These are phyloP conservation scores for Chlorophyllum brunneum DNA, from an alignment of 768 basidiomycete species.

Conservation along the genomic window DNA sequence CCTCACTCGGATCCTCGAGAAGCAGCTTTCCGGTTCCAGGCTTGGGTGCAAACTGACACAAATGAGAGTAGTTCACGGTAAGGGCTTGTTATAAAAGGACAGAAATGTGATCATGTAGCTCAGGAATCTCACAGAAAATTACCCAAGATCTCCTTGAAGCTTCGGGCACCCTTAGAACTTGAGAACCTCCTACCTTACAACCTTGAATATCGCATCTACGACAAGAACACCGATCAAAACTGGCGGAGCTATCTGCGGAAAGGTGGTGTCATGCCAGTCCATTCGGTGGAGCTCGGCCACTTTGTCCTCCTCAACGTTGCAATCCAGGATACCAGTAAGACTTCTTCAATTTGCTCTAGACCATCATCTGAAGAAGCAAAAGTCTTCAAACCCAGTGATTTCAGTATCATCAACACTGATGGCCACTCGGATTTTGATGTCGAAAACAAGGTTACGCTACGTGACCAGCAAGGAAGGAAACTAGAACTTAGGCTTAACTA, in stretches of 20 bases:
- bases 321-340: slow-evolving; percentile 84
- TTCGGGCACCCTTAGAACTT: slow-evolving; percentile 91
- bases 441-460: slow-evolving; percentile 67
- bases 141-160: slow-evolving; percentile 79
- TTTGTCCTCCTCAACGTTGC: slow-evolving; percentile 86
- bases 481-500: slow-evolving; percentile 86
- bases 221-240: slow-evolving; percentile 91
- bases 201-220: slow-evolving; percentile 93
- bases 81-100: slow-evolving; percentile 17
- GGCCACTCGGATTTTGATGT: slow-evolving; percentile 84
- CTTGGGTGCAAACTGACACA: slow-evolving; percentile 75
- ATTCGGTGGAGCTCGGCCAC: slow-evolving; percentile 90
- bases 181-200: slow-evolving; percentile 96
- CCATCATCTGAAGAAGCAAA: not conserved
- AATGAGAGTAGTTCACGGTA: slow-evolving; percentile 51
- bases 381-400: slow-evolving; percentile 94
- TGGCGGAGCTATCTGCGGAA: slow-evolving; percentile 92
- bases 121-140: slow-evolving; percentile 51
- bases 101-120: not conserved
- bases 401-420: slow-evolving; percentile 95
- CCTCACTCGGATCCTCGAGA: slow-evolving; percentile 77
- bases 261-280: slow-evolving; percentile 94
- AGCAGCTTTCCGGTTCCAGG: slow-evolving; percentile 92
- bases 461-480: slow-evolving; percentile 72
- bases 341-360: not conserved